Percentiles rank a stretch among this genome's conserved stretches.
phyloP scores from a whole-genome alignment of 257 asterid species.

The Craterostigma plantagineum region DNA sequence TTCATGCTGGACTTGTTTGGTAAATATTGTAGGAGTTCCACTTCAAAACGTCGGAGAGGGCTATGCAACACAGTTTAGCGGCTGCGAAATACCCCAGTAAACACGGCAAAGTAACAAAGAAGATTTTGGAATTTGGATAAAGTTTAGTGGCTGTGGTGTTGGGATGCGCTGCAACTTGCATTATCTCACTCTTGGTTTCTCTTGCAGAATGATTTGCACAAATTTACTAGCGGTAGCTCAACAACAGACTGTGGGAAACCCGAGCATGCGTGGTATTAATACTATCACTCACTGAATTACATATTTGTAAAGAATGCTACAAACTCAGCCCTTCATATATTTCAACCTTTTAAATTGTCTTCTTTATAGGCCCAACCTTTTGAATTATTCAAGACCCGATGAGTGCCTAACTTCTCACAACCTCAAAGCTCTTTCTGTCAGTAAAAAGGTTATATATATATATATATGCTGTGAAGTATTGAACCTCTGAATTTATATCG shows the following conservation, averaged over 20 bases:
- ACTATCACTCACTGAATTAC: not conserved
- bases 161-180: conserved; percentile 4
- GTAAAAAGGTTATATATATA: conserved; percentile 67
- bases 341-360: conserved; percentile 4
- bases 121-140: conserved; percentile 8
- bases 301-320: conserved; percentile 5
- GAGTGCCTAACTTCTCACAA: conserved; percentile 23
- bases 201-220: conserved; percentile 33
- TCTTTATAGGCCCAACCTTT: conserved; percentile 19
- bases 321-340: not conserved
- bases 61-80: conserved; percentile 41
- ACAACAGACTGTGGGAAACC: conserved; percentile 24
- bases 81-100: conserved; percentile 17
- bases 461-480: not conserved
- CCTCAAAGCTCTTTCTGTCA: conserved; percentile 76
- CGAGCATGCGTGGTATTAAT: conserved; percentile 44
- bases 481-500: conserved; percentile 1
- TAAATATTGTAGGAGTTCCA: conserved; percentile 50
- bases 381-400: conserved; percentile 29
- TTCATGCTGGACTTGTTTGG: conserved; percentile 11
- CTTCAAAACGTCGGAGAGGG: conserved; percentile 80
- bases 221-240: conserved; percentile 11
- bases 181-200: conserved; percentile 6
- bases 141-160: no score
- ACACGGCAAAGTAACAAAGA: not conserved